Evolutionary conservation across 257 asterid genomes (phyloP).

Genomic region (Petrea volubilis): DNA sequence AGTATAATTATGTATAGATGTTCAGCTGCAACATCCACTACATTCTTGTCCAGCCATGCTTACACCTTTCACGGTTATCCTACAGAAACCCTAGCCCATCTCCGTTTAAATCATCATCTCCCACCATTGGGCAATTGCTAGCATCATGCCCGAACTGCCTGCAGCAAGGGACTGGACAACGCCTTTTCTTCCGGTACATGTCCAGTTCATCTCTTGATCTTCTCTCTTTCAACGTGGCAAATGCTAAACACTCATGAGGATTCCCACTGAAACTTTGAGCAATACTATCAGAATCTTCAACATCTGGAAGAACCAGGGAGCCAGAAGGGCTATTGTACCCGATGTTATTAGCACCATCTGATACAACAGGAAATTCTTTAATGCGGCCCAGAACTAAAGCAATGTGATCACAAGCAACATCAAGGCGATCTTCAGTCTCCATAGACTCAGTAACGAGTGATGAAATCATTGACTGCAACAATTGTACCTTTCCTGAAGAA

Average conservation of each 20-base stretch:
- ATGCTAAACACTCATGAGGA: constrained; percentile 31
- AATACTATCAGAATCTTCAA: constrained; percentile 57
- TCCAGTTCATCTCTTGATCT: constrained; percentile 49
- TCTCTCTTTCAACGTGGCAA: constrained; percentile 44
- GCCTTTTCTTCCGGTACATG: constrained; percentile 49
- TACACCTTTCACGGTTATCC: neutral
- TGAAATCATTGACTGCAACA: constrained; percentile 49
- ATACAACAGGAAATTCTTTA: constrained; percentile 41
- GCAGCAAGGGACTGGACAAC: constrained; percentile 43
- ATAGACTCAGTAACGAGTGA: constrained; percentile 49
- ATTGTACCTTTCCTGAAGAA: constrained; percentile 44
- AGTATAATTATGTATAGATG: neutral
- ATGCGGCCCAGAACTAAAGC: constrained; percentile 43
- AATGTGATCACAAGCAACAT: constrained; percentile 51
- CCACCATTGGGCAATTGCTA: constrained; percentile 43
- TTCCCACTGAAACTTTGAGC: constrained; percentile 43
- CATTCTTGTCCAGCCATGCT: neutral
- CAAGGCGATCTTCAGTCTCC: constrained; percentile 55
- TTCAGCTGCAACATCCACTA: neutral
- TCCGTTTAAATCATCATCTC: constrained; percentile 41
- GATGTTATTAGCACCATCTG: constrained; percentile 32
- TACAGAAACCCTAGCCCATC: constrained; percentile 48
- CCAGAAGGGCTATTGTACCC: constrained; percentile 50
- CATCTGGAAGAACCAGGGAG: constrained; percentile 48
- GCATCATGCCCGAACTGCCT: constrained; percentile 51